phyloP scores from a whole-genome alignment of 495 filamentous ascomycete genomes.

The Parachaetomium inaequale region DNA sequence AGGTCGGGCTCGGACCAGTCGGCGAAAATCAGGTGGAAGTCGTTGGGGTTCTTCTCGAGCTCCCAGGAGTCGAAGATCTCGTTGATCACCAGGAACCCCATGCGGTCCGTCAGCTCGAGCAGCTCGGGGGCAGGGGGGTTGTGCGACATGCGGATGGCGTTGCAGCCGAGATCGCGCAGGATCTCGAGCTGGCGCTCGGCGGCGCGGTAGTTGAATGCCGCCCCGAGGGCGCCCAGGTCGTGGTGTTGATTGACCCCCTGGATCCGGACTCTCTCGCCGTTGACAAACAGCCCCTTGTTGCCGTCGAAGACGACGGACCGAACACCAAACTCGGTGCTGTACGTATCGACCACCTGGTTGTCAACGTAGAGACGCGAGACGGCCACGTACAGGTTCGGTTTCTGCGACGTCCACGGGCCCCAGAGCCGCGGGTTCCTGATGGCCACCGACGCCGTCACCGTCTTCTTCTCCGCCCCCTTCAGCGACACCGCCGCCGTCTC shows the following conservation, averaged over 20 bases:
- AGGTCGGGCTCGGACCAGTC: slow-evolving; percentile 50
- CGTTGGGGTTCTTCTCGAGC: slow-evolving; percentile 38
- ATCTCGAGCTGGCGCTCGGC: slow-evolving; percentile 44
- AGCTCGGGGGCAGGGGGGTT: slow-evolving; percentile 52
- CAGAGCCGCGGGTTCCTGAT: slow-evolving; percentile 42
- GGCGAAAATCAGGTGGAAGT: slow-evolving; percentile 46
- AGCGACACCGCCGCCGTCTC: slow-evolving; percentile 24
- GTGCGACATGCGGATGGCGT: slow-evolving; percentile 49
- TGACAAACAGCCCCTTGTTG: slow-evolving; percentile 39
- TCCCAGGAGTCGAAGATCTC: slow-evolving; percentile 50
- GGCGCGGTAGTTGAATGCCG: slow-evolving; percentile 46
- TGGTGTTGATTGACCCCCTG: slow-evolving; percentile 48
- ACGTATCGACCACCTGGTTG: slow-evolving; percentile 38
- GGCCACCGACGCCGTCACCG: slow-evolving; percentile 34
- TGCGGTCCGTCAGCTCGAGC: slow-evolving; percentile 52
- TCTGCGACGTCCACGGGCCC: slow-evolving; percentile 43
- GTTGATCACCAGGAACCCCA: slow-evolving; percentile 56
- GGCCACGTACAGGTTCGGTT: slow-evolving; percentile 45
- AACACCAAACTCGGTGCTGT: slow-evolving; percentile 48
- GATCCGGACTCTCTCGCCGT: slow-evolving; percentile 38
- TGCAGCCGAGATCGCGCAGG: slow-evolving; percentile 46
- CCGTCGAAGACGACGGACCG: slow-evolving; percentile 40
- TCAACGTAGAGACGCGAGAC: slow-evolving; percentile 32
- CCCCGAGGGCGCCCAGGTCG: slow-evolving; percentile 46
- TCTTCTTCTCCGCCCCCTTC: slow-evolving; percentile 25